Evolutionary conservation across 768 basidiomycete genomes (phyloP), one percentile per base, ranked within the genome.

Genomic region (Boletellus emodensis): DNA sequence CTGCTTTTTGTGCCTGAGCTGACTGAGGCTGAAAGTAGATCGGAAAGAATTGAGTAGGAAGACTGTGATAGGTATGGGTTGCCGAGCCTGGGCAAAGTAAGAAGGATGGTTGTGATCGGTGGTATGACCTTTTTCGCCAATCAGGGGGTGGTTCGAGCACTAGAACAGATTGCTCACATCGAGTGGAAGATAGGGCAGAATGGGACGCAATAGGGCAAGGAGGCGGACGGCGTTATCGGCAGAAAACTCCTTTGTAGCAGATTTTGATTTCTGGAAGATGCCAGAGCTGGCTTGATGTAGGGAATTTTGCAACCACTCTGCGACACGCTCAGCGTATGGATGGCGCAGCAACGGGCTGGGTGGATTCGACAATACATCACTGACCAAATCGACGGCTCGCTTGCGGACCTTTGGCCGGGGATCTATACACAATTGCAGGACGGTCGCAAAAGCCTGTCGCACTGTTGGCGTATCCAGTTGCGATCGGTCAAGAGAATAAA

Each of bases 371-470:
- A 99, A 74, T 4, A 93, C 76, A 57, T 90, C 87, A 59, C 78
- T 80, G 30, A 99, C 79, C 17, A 88, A 80, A 61, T 97, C 94
- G 40, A 86, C 85, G 20, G 94, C 94, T 63, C 86, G 83, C 68
- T 81, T 94, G 49, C 96, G 83, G 46, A 99, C 93, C 73, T 98
- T 97, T 17, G 96, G 96, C 44, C 96, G 75, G 4, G 85, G 79
- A 71, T 99, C 96, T 39, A 92, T 75, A 58, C 82, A 85, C 41
- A 96, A 72, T 42, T 90, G 86, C 37, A 98, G 72, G 46, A 96
- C 74, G 34, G 89, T 85, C 39, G 87, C 85, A 75, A 94, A 97
- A 3, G 85, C 77, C 65, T 94, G 90, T 35, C 89, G 84, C 42
- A 90, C 76, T 43, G 76, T 78, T 50, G 77, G 81, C 2, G 67